Percentiles rank a stretch among this genome's conserved stretches.
Conservation (phyloP, 345 rosid genomes). For the Excoecaria cochinchinensis region DNA sequence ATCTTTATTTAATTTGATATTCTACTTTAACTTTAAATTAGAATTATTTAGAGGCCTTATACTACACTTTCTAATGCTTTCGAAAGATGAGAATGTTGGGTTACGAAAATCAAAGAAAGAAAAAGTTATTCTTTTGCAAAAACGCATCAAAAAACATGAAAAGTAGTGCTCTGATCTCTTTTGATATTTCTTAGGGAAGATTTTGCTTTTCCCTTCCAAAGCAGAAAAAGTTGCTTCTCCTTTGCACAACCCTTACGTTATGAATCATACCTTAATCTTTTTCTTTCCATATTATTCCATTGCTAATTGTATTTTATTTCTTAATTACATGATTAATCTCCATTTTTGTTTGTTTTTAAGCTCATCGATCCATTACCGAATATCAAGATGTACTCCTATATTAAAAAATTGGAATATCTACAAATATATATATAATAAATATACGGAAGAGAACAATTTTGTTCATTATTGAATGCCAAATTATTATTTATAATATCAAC, state of each 20-base stretch:
- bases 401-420: too few species aligned
- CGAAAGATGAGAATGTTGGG: conserved; percentile 48
- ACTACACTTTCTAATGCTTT: conserved; percentile 36
- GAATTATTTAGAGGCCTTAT: conserved; percentile 13
- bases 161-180: conserved; percentile 49
- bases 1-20: conserved; percentile 1
- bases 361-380: too few species aligned
- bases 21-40: conserved; percentile 12
- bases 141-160: conserved; percentile 44
- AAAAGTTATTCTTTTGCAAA: conserved; percentile 38
- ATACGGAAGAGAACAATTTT: too few species aligned
- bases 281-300: not conserved
- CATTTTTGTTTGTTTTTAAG: not conserved
- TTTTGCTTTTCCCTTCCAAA: conserved; percentile 47
- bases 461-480: too few species aligned
- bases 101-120: conserved; percentile 32
- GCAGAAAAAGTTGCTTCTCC: conserved; percentile 47
- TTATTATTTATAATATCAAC: too few species aligned
- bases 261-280: conserved; percentile 35
- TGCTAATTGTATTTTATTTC: not conserved
- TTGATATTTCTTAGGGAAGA: conserved; percentile 45
- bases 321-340: too few species aligned
- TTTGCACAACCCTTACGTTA: conserved; percentile 49
- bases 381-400: too few species aligned
- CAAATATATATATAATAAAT: too few species aligned